phyloP scores from a whole-genome alignment of 2,329 filamentous ascomycete genomes.

The Penicillium sp. region DNA sequence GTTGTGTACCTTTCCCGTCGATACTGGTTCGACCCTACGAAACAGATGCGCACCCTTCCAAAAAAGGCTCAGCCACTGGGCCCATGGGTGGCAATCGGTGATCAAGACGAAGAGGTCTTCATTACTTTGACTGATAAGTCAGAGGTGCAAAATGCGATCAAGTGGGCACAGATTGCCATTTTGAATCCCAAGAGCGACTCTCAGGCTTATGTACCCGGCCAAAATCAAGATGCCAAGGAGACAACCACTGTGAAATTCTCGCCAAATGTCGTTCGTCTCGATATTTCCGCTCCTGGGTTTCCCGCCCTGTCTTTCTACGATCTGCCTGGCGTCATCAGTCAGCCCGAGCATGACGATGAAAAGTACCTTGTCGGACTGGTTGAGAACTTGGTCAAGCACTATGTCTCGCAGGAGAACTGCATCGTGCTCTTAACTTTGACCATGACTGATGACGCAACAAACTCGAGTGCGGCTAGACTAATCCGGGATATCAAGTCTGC shows the following conservation, averaged over 20 bases:
- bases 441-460: constrained; percentile 77
- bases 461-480: constrained; percentile 69
- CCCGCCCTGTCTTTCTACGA: constrained; percentile 82
- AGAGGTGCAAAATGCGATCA: constrained; percentile 68
- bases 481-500: constrained; percentile 60
- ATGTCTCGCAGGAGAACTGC: constrained; percentile 69
- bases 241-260: constrained; percentile 66
- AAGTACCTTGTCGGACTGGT: constrained; percentile 72
- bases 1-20: constrained; percentile 65
- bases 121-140: constrained; percentile 62
- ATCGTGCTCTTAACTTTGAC: constrained; percentile 76
- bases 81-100: constrained; percentile 60
- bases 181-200: constrained; percentile 65
- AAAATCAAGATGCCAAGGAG: constrained; percentile 38
- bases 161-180: constrained; percentile 75
- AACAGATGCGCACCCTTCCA: constrained; percentile 49
- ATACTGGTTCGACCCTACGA: constrained; percentile 56
- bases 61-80: constrained; percentile 60
- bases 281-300: constrained; percentile 71
- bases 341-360: constrained; percentile 64
- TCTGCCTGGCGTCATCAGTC: constrained; percentile 78
- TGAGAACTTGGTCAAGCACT: constrained; percentile 67
- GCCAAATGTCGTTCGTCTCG: constrained; percentile 76
- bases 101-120: constrained; percentile 58
- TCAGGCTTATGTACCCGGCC: constrained; percentile 57